Conservation (phyloP, 371 early-diverging fungal species). For the Mortierella sp. region DNA sequence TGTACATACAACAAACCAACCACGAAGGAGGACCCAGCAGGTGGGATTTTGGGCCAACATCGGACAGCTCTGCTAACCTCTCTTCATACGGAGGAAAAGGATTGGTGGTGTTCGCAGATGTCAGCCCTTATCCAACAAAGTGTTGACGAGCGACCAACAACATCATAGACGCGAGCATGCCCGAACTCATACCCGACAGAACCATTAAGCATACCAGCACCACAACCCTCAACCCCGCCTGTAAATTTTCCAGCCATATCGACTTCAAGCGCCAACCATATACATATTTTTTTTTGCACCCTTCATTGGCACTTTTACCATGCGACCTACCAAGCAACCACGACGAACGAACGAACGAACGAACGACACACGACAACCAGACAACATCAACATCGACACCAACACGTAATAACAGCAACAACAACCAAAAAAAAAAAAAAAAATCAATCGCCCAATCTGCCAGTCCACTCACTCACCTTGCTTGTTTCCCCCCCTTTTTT, state of each 20-base stretch:
- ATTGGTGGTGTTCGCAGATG: not conserved
- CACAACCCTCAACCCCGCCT: not conserved
- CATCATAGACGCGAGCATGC: not conserved
- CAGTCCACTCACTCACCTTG: not conserved
- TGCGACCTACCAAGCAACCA: constrained; percentile 6
- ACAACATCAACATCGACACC: not conserved
- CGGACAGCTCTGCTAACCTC: not conserved
- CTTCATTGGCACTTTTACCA: not conserved
- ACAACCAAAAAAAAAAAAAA: not conserved
- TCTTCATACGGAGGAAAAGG: not conserved
- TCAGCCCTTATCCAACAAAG: not conserved
- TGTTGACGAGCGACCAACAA: not conserved
- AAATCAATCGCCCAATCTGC: not conserved
- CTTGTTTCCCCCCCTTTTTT: not conserved
- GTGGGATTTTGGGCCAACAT: constrained; percentile 3
- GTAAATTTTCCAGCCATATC: constrained; percentile 8
- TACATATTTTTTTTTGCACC: not conserved
- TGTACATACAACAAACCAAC: constrained; percentile 12
- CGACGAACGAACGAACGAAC: not conserved
- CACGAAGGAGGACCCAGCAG: not conserved
- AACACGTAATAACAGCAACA: not conserved
- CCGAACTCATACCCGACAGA: constrained; percentile 5
- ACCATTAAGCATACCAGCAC: not conserved
- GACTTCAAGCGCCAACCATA: not conserved
- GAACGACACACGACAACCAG: not conserved